These are phyloP conservation scores for Aureobasidium sp. DNA, from an alignment of 2,329 filamentous ascomycete species.

Conservation along the genomic window DNA sequence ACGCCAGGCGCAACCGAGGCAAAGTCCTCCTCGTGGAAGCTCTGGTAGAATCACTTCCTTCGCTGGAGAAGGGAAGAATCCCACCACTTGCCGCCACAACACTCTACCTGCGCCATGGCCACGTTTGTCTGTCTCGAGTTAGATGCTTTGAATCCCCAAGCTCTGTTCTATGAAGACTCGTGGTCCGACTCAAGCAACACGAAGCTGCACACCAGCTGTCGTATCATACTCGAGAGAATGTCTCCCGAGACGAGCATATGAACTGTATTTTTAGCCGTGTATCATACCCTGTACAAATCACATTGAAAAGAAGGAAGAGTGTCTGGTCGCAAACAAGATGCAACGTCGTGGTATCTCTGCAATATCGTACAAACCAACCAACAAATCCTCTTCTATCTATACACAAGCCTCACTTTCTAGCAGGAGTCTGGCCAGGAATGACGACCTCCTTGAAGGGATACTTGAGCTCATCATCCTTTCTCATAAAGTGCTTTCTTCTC, in stretches of 20 bases:
- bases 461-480: conserved; percentile 70
- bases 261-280: conserved; percentile 10
- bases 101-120: background rate
- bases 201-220: background rate
- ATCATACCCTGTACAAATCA: background rate
- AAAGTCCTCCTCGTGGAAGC: conserved; percentile 29
- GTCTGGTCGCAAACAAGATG: background rate
- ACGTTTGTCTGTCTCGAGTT: background rate
- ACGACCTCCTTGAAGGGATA: conserved; percentile 54
- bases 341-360: background rate
- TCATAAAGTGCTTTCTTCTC: conserved; percentile 77
- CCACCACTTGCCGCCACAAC: background rate
- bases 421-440: conserved; percentile 4
- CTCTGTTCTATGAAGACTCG: too few species aligned
- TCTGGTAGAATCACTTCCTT: conserved; percentile 24
- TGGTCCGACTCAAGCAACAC: background rate
- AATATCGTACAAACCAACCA: background rate
- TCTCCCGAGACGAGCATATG: background rate
- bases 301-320: background rate
- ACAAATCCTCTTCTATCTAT: background rate
- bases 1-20: background rate
- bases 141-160: background rate
- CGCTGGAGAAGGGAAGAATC: background rate
- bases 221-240: background rate
- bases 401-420: background rate